A percentile compares a stretch with the other conserved stretches of the same genome.
phyloP scores from a whole-genome alignment of 495 filamentous ascomycete species.

The Melanomma pulvis-pyrius region DNA sequence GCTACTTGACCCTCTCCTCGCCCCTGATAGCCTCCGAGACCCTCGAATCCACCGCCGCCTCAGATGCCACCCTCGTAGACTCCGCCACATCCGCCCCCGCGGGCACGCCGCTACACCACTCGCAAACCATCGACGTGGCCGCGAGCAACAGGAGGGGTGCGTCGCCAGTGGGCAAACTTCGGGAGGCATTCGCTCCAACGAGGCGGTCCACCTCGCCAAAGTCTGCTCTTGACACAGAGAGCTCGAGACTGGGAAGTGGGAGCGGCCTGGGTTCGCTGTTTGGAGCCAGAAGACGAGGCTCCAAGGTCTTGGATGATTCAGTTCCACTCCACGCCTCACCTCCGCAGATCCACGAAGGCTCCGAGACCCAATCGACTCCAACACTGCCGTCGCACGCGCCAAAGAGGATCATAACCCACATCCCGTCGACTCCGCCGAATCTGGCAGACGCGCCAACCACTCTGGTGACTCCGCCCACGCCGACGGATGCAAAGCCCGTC shows the following conservation, averaged over 20 bases:
- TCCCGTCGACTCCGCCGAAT: constrained; percentile 45
- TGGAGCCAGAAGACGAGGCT: constrained; percentile 24
- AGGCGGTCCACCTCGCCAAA: constrained; percentile 35
- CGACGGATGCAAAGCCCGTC: constrained; percentile 41
- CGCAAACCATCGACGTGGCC: constrained; percentile 30
- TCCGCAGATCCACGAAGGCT: constrained; percentile 24
- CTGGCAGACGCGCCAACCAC: constrained; percentile 45
- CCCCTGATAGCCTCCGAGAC: constrained; percentile 65
- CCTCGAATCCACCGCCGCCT: constrained; percentile 49
- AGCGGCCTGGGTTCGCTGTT: constrained; percentile 34
- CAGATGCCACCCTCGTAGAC: constrained; percentile 38
- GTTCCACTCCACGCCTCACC: constrained; percentile 23
- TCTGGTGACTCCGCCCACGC: constrained; percentile 48
- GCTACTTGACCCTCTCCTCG: constrained; percentile 79
- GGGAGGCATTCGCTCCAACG: constrained; percentile 41
- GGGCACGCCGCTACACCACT: constrained; percentile 26
- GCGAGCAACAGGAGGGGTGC: constrained; percentile 30
- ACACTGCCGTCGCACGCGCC: constrained; percentile 20
- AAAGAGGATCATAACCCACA: constrained; percentile 30
- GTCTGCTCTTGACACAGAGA: constrained; percentile 21
- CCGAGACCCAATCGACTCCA: constrained; percentile 28
- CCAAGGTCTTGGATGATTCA: constrained; percentile 23
- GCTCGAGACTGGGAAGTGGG: constrained; percentile 28
- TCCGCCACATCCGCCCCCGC: constrained; percentile 32
- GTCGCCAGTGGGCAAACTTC: constrained; percentile 43